phyloP scores from a whole-genome alignment of 768 basidiomycete species.

The Xerocomellus chrysenteron region DNA sequence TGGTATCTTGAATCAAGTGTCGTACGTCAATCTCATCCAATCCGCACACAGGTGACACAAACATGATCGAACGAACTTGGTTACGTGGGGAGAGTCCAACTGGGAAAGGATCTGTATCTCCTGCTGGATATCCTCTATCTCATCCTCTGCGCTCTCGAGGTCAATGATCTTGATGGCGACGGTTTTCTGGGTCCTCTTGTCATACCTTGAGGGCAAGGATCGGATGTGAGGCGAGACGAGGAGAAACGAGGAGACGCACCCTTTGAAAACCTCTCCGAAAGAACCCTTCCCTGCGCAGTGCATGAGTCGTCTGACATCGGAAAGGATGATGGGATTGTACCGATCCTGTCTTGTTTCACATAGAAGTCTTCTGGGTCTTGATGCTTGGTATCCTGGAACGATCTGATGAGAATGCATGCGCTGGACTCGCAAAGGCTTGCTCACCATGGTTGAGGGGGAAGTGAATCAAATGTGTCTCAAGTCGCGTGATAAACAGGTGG shows the following conservation, averaged over 20 bases:
- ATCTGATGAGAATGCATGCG: constrained; percentile 7
- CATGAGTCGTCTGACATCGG: constrained; percentile 18
- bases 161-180: constrained; percentile 99
- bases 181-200: constrained; percentile 92
- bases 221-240: constrained; percentile 6
- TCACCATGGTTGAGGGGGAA: constrained; percentile 20
- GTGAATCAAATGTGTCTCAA: neutral
- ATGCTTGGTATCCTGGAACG: constrained; percentile 55
- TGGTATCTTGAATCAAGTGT: constrained; percentile 65
- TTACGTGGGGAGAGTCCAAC: constrained; percentile 93
- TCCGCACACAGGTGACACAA: constrained; percentile 29
- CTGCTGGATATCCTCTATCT: constrained; percentile 99
- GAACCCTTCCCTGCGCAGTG: constrained; percentile 82
- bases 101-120: constrained; percentile 98
- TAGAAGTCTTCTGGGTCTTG: constrained; percentile 97
- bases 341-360: constrained; percentile 96
- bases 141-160: constrained; percentile 97
- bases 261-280: constrained; percentile 99
- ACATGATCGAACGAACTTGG: constrained; percentile 63
- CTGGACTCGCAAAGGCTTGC: neutral
- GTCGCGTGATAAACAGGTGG: constrained; percentile 15
- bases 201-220: constrained; percentile 58
- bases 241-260: constrained; percentile 47
- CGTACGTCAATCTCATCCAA: constrained; percentile 32
- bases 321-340: constrained; percentile 42